Percentiles rank a stretch among this genome's conserved stretches.
phyloP scores from a whole-genome alignment of 441 rosid genomes.

The Rhodomyrtus psidioides region DNA sequence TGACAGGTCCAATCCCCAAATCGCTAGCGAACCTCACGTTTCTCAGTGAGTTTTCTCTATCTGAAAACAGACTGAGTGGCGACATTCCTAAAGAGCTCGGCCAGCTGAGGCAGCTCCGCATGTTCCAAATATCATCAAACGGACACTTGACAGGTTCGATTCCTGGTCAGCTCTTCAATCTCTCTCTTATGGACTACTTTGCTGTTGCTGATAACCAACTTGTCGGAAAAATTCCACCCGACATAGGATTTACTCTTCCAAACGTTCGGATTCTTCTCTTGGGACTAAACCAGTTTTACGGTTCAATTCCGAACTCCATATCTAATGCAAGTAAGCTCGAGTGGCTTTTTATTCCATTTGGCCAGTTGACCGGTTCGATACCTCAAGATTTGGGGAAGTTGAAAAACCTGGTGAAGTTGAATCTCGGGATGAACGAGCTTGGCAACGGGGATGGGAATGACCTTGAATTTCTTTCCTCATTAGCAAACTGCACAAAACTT shows the following conservation, averaged over 20 bases:
- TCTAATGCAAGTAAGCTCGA: neutral
- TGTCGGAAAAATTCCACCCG: neutral
- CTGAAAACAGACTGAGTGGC: constrained; percentile 18
- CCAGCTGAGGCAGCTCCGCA: constrained; percentile 8
- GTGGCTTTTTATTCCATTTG: neutral
- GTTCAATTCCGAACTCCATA: constrained; percentile 1
- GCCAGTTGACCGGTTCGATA: neutral
- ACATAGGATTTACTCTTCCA: constrained; percentile 1
- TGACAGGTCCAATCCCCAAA: constrained; percentile 35
- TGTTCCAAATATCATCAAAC: constrained; percentile 24
- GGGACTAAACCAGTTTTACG: neutral
- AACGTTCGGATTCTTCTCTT: neutral
- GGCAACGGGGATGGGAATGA: constrained; percentile 15
- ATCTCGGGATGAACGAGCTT: constrained; percentile 4
- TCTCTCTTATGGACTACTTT: constrained; percentile 27
- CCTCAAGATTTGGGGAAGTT: constrained; percentile 1
- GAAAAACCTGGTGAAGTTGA: neutral
- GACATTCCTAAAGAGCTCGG: constrained; percentile 32
- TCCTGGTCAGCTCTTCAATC: constrained; percentile 32
- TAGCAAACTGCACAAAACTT: constrained; percentile 22
- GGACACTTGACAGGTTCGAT: constrained; percentile 22
- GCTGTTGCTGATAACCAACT: constrained; percentile 28
- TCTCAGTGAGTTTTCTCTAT: constrained; percentile 4
- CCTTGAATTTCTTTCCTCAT: constrained; percentile 18
- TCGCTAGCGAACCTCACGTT: constrained; percentile 40